phyloP scores from a whole-genome alignment of 805 yeast species.

The Saturnispora besseyi region DNA sequence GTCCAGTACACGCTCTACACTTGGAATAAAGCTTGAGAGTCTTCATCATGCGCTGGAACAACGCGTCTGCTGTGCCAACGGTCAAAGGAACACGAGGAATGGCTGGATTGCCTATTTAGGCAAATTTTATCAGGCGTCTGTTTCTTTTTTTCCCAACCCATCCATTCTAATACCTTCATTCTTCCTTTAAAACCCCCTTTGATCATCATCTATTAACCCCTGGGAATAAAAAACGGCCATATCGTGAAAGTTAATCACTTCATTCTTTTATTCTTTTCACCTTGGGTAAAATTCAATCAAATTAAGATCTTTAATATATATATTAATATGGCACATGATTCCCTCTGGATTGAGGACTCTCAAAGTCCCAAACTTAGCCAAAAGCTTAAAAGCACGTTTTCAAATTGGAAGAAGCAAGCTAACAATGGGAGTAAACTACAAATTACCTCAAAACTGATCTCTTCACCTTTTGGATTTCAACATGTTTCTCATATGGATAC shows the following conservation, averaged over 20 bases:
- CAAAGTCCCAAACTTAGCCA: neutral
- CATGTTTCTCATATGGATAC: constrained; percentile 5
- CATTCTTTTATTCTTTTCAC: neutral
- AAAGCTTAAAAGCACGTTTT: neutral
- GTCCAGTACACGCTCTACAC: constrained; percentile 70
- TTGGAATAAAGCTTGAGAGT: constrained; percentile 4
- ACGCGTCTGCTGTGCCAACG: neutral
- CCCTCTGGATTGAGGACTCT: constrained; percentile 1
- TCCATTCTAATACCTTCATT: neutral
- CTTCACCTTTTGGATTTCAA: constrained; percentile 10
- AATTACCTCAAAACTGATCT: neutral
- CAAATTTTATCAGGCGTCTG: neutral
- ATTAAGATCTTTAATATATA: neutral
- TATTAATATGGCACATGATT: neutral
- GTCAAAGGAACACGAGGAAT: neutral
- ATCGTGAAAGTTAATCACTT: neutral
- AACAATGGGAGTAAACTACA: neutral
- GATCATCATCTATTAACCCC: neutral
- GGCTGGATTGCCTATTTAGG: constrained; percentile 5
- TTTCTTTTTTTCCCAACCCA: neutral
- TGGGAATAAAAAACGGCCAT: neutral
- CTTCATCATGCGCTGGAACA: neutral
- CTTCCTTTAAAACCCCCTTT: neutral
- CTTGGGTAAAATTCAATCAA: neutral
- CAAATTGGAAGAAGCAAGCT: neutral